phyloP scores from a whole-genome alignment of 345 rosid genomes.

The Eucalyptus rudis region DNA sequence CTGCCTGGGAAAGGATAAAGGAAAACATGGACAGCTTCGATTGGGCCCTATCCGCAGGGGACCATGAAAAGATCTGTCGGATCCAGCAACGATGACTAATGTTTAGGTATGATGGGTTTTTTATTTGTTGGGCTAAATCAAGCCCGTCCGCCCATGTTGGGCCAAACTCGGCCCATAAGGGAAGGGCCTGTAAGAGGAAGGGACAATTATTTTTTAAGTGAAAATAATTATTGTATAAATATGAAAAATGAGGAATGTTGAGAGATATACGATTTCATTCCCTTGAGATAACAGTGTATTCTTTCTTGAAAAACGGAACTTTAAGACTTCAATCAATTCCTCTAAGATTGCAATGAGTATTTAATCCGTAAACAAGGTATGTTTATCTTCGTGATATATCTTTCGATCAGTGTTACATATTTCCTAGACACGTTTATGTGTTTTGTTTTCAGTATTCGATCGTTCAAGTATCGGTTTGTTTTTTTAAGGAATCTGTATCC shows the following conservation, averaged over 20 bases:
- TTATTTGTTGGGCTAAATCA: too few species aligned
- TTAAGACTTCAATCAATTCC: too few species aligned
- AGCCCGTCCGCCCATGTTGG: rapidly evolving
- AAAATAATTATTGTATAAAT: rapidly evolving
- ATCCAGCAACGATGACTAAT: background rate
- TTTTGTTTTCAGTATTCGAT: rapidly evolving
- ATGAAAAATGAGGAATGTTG: too few species aligned
- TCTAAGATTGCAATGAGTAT: rapidly evolving
- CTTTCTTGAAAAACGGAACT: rapidly evolving
- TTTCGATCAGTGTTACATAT: rapidly evolving
- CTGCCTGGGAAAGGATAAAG: slow-evolving; percentile 2
- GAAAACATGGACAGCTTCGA: background rate
- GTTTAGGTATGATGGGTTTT: background rate
- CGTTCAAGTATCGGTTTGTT: rapidly evolving
- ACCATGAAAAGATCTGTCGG: background rate
- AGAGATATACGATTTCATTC: too few species aligned
- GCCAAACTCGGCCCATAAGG: too few species aligned
- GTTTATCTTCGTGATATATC: rapidly evolving
- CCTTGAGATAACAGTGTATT: too few species aligned
- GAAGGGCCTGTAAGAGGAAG: too few species aligned
- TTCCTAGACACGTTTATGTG: rapidly evolving
- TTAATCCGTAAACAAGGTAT: too few species aligned
- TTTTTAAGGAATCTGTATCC: rapidly evolving
- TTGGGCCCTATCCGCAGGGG: background rate
- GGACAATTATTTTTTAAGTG: too few species aligned